Base-by-base conservation (phyloP, 2,329 filamentous ascomycete species). In the Aspergillus sp. region DNA sequence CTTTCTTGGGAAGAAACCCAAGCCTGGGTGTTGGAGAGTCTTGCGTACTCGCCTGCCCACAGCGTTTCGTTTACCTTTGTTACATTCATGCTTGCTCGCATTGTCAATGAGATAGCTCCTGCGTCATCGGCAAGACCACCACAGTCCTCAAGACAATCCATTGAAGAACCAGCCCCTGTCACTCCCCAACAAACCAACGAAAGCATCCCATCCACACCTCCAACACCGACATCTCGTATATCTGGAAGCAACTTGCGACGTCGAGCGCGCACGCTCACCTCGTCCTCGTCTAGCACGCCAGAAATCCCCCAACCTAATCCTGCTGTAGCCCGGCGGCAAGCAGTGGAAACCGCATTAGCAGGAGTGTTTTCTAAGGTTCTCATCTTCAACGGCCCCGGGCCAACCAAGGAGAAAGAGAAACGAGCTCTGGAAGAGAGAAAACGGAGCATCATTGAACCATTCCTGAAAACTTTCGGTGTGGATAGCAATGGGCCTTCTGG, bases 31-130 rank as follows among this genome's bases (percentile, higher is more conserved):
- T 78, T 95, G 5, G 90, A 96, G 52, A 77, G 85, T 2, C 75
- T 96, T 2, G 78, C 85, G 0, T 72, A 78, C 2, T 77, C 81
- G 0, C 86, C 89, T 0, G 84, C 85, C 39, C 86, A 95, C 67
- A 93, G 89, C 60, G 90, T 95, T 43, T 86, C 86, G 0, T 95
- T 96, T 58, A 86, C 95, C 2, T 90, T 96, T 51, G 71, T 96
- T 11, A 88, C 85, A 0, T 83, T 87, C 7, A 90, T 90, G 67
- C 74, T 96, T 8, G 74, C 75, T 19, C 74, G 76, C 8, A 73
- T 85, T 32, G 68, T 75, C 27, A 70, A 71, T 30, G 81, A 85
- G 55, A 65, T 83, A 6, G 68, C 68, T 2, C 71, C 74, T 1
- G 59, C 71, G 0, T 58, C 43, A 27, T 58, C 60, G 6, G 47